phyloP scores from a whole-genome alignment of 1,284 basidiomycete species.

The Fomitiporia mediterranea region DNA sequence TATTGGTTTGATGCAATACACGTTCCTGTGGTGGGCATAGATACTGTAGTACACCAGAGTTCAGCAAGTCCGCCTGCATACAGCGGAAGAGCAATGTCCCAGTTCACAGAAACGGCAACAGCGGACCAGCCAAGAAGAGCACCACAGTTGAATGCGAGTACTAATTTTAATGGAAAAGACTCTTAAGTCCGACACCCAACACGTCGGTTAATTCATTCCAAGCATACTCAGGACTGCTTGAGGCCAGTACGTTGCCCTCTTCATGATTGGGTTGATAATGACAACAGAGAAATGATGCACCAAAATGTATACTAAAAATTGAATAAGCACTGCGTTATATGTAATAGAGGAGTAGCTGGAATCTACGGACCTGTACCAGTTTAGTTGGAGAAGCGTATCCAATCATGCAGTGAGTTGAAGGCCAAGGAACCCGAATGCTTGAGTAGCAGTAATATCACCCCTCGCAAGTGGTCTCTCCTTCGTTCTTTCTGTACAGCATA shows the following conservation, averaged over 20 bases:
- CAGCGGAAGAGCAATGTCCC: conserved; percentile 81
- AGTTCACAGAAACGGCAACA: conserved; percentile 77
- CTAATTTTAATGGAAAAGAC: conserved; percentile 45
- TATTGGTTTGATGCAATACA: conserved; percentile 30
- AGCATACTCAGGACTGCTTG: conserved; percentile 82
- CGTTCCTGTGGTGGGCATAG: conserved; percentile 98
- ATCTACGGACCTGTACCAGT: conserved; percentile 80
- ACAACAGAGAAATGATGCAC: conserved; percentile 89
- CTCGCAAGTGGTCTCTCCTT: conserved; percentile 69
- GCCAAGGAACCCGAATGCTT: conserved; percentile 83
- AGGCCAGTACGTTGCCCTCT: conserved; percentile 95
- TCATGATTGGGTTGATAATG: conserved; percentile 94
- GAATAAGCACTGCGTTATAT: neutral
- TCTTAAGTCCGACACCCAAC: neutral
- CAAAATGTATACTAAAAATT: conserved; percentile 73
- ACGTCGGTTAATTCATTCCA: neutral
- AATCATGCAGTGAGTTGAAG: conserved; percentile 82
- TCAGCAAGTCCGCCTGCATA: conserved; percentile 92
- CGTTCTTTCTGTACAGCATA: conserved; percentile 47
- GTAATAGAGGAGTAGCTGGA: no score
- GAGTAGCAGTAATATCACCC: conserved; percentile 75
- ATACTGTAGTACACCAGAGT: conserved; percentile 97
- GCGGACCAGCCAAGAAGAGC: conserved; percentile 96
- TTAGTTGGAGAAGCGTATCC: conserved; percentile 88
- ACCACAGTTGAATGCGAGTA: conserved; percentile 97